Percentiles rank a stretch among this genome's conserved stretches.
Evolutionary conservation across 2,329 filamentous ascomycete species (phyloP).

Genomic region (Scolecobasidium constrictum): DNA sequence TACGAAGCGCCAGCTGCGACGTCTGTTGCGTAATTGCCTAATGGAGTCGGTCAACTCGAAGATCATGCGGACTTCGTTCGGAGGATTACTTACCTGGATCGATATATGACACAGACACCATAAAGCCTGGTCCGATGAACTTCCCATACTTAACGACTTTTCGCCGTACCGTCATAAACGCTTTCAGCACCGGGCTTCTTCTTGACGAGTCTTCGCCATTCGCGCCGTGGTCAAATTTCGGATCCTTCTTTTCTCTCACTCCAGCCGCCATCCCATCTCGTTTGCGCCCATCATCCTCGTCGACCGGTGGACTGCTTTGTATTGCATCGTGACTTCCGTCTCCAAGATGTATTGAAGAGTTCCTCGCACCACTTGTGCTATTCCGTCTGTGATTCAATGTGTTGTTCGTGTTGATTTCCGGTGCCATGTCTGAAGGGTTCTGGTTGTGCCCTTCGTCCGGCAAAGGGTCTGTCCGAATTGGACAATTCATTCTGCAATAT

Average conservation of each 20-base stretch:
- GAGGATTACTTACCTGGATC: slow-evolving; percentile 34
- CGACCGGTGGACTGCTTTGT: slow-evolving; percentile 14
- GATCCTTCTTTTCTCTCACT: slow-evolving; percentile 4
- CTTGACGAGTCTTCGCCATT: background rate
- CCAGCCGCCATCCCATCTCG: background rate
- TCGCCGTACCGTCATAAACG: background rate
- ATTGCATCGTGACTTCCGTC: slow-evolving; percentile 18
- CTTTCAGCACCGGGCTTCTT: background rate
- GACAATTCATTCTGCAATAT: slow-evolving; percentile 50
- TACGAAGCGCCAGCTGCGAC: slow-evolving; percentile 57
- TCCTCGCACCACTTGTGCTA: slow-evolving; percentile 1
- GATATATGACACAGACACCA: slow-evolving; percentile 42
- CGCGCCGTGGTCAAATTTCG: background rate
- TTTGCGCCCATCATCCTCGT: slow-evolving; percentile 3
- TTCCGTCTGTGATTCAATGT: slow-evolving; percentile 43
- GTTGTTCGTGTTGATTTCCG: slow-evolving; percentile 50
- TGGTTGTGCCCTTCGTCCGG: slow-evolving; percentile 49
- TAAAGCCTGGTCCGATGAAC: slow-evolving; percentile 58
- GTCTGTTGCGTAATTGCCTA: slow-evolving; percentile 60
- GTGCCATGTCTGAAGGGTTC: slow-evolving; percentile 45
- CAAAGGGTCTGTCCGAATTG: slow-evolving; percentile 48
- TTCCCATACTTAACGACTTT: slow-evolving; percentile 35
- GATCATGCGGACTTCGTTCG: no score
- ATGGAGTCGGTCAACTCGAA: slow-evolving; percentile 16
- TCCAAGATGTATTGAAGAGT: slow-evolving; percentile 25